Base-by-base conservation (phyloP, 1,139 yeast species). In the Chernovozyma aurita region DNA sequence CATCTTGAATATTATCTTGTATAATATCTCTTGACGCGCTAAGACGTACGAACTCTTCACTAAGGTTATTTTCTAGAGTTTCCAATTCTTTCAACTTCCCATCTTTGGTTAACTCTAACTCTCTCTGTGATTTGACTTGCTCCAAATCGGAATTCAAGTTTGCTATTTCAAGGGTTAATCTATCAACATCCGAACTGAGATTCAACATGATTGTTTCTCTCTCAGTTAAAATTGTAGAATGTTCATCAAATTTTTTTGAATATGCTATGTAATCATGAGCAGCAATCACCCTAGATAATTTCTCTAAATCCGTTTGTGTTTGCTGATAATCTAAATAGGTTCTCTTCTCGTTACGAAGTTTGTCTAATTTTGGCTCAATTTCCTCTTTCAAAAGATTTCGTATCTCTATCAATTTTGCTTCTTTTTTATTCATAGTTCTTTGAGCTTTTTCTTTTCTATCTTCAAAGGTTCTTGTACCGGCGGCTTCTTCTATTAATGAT, bases 391-490 rank as follows among this genome's bases (percentile, higher is more conserved):
- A 65, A 38, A 90, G 61, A 29, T 74, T 71, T 47, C 86, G 72
- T 35, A 88, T 90, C 55, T 88, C 95, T 31, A 71, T 76, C 34
- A 92, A 72, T 48, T 88, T 88, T 16, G 84, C 76, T 47, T 92
- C 96, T 54, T 92, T 92, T 59, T 88, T 90, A 0, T 82, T 76
- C 86, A 92, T 87, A 1, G 95, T 87, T 53, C 85, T 81, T 52
- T 86, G 83, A 0, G 97, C 97, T 55, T 86, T 86, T 42, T 86
- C 95, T 49, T 92, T 81, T 42, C 96, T 76, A 45, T 88, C 95
- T 57, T 92, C 98, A 55, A 87, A 94, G 70, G 94, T 86, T 44
- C 95, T 77, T 0, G 98, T 94, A 6, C 99, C 98, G 1, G 98
- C 96, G 0, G 98, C 98, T 62, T 94, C 99, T 61, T 92, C 98